Conservation (phyloP, 306 rosid species). For the Crotalaria pallida region DNA sequence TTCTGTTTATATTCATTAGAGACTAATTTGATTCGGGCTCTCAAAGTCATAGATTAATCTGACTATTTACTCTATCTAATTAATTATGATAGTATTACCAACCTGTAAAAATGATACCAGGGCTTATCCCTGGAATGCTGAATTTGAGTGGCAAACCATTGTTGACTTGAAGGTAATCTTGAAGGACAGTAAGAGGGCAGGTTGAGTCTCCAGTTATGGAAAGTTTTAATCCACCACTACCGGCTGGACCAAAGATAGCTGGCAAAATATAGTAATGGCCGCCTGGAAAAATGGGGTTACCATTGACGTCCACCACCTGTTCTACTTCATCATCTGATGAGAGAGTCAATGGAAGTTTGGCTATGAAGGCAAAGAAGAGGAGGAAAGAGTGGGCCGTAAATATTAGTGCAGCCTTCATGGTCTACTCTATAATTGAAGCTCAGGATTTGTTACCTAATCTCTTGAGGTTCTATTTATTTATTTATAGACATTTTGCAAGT, state of each 20-base stretch:
- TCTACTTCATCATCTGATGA: neutral
- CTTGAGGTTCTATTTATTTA: neutral
- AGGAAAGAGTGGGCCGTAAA: neutral
- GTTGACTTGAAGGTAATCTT: neutral
- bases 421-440: neutral
- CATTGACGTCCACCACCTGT: neutral
- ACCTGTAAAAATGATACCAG: neutral
- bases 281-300: neutral
- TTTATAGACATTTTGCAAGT: neutral
- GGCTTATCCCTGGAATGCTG: neutral
- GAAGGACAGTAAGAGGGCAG: neutral
- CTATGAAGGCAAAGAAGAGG: neutral
- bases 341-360: neutral
- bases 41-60: too few species aligned
- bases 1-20: too few species aligned
- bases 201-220: neutral
- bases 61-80: too few species aligned
- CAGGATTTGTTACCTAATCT: neutral
- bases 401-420: neutral
- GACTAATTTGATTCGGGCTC: too few species aligned
- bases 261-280: neutral
- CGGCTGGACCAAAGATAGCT: neutral
- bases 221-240: constrained; percentile 3
- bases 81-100: too few species aligned
- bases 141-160: neutral